Evolutionary conservation across 2,329 filamentous ascomycete species (phyloP).

Genomic region (Leptographium lundbergii): DNA sequence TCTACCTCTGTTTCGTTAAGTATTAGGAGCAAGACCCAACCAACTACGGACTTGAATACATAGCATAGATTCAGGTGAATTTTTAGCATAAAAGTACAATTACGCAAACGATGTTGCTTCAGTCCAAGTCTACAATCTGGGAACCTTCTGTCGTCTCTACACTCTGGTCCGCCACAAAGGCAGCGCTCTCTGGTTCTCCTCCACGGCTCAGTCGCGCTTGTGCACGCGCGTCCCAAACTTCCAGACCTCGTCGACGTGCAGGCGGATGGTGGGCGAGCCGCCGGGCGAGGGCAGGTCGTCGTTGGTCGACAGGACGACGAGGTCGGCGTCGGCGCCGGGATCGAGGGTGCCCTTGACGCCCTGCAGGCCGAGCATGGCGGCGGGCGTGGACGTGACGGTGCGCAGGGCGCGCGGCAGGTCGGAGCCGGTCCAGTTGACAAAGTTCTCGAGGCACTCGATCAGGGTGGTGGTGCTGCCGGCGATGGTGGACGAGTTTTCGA

Average conservation of each 20-base stretch:
- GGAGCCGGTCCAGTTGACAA: constrained; percentile 60
- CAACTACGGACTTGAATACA: neutral
- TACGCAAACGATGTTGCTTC: too few species aligned
- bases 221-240: constrained; percentile 54
- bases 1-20: neutral
- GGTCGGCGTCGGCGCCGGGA: constrained; percentile 52
- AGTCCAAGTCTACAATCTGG: too few species aligned
- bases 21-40: neutral
- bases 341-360: constrained; percentile 53
- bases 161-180: too few species aligned
- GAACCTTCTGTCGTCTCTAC: too few species aligned
- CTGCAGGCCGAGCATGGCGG: constrained; percentile 59
- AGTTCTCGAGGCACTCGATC: constrained; percentile 75
- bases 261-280: constrained; percentile 18
- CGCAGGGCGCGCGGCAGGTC: constrained; percentile 55
- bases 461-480: constrained; percentile 63
- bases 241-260: constrained; percentile 66
- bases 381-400: constrained; percentile 65
- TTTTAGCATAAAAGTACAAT: too few species aligned
- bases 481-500: constrained; percentile 69
- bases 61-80: neutral
- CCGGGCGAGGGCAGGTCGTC: constrained; percentile 12
- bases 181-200: too few species aligned
- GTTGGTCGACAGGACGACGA: constrained; percentile 54
- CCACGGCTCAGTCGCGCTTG: constrained; percentile 1